Evolutionary conservation across 345 rosid species (phyloP).

Genomic region (Syzygium aqueum): DNA sequence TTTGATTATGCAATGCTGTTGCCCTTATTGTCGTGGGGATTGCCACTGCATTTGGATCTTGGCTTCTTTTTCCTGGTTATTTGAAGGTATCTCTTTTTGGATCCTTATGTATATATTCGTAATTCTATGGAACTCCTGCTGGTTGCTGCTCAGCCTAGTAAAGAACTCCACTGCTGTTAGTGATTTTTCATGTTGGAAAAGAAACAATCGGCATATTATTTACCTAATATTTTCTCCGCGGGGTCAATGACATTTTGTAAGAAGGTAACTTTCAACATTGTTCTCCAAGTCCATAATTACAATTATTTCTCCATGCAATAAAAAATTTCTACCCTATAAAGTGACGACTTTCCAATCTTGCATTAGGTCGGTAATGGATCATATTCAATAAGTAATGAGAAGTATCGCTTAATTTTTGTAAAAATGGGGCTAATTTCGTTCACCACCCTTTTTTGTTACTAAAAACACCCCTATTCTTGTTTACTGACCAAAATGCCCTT

Average conservation of each 20-base stretch:
- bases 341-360: not conserved
- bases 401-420: not conserved
- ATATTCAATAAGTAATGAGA: not conserved
- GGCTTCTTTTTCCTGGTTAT: not conserved
- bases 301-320: not conserved
- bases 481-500: not conserved
- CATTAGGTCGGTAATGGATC: not conserved
- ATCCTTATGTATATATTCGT: not conserved
- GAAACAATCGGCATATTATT: not conserved
- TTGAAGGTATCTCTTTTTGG: not conserved
- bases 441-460: not conserved
- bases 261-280: not conserved
- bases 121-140: not conserved
- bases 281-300: not conserved
- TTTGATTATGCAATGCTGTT: not conserved
- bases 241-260: not conserved
- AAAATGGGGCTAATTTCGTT: not conserved
- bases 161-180: not conserved
- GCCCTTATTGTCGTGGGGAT: not conserved
- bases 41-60: not conserved
- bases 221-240: not conserved
- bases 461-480: not conserved
- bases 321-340: not conserved
- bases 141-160: not conserved
- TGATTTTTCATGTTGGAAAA: not conserved